A percentile compares a stretch with the other conserved stretches of the same genome.
Evolutionary conservation across 78 protist genomes (phyloP).

Genomic region (Guillardia theta): DNA sequence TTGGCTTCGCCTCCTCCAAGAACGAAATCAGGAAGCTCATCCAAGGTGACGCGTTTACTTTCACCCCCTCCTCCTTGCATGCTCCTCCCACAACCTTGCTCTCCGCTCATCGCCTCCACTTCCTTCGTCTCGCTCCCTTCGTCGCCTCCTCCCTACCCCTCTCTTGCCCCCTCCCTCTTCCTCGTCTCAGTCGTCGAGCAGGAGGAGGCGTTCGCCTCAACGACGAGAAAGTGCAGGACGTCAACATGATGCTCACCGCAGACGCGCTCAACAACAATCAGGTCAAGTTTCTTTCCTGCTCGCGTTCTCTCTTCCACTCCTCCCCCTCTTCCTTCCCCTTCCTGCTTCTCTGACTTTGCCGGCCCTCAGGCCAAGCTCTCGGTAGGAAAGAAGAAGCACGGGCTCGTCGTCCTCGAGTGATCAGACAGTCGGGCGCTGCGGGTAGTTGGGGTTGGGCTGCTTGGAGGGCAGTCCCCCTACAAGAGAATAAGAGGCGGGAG

Average conservation of each 20-base stretch:
- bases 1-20: slow-evolving; percentile 31
- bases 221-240: slow-evolving; percentile 14
- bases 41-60: background rate
- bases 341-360: background rate
- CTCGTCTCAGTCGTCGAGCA: background rate
- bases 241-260: background rate
- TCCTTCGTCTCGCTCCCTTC: background rate
- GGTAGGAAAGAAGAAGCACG: slow-evolving; percentile 53
- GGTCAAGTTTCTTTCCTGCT: background rate
- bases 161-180: background rate
- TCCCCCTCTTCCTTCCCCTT: background rate
- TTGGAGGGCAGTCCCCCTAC: no score
- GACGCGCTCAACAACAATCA: background rate
- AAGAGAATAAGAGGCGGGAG: no score
- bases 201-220: slow-evolving; percentile 40
- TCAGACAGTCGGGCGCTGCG: no score
- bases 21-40: background rate
- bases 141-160: background rate
- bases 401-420: slow-evolving; percentile 18
- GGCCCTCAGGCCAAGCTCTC: background rate
- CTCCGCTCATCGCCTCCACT: background rate
- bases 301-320: background rate
- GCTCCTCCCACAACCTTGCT: background rate
- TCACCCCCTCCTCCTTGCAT: background rate
- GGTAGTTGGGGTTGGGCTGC: no score